A percentile compares a stretch with the other conserved stretches of the same genome.
These are phyloP conservation scores for Golubevia pallescens DNA, from an alignment of 1,284 basidiomycete genomes.

Conservation along the genomic window DNA sequence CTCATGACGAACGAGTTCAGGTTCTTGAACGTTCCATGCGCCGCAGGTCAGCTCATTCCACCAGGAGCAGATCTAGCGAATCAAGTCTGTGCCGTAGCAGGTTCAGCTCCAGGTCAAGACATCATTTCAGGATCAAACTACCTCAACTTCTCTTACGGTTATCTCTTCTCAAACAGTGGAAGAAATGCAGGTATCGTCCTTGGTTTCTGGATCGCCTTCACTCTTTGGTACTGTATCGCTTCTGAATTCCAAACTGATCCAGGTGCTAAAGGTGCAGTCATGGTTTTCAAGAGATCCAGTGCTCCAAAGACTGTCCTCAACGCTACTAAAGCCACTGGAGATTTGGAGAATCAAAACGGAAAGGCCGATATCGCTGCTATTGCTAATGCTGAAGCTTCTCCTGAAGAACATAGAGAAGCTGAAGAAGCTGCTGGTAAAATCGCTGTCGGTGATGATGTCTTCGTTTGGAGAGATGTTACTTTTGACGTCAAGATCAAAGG, in stretches of 20 bases:
- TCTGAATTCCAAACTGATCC: conserved; percentile 48
- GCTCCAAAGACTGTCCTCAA: conserved; percentile 20
- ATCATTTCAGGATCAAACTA: conserved; percentile 26
- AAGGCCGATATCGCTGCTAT: conserved; percentile 6
- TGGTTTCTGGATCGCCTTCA: conserved; percentile 12
- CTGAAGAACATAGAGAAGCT: not conserved
- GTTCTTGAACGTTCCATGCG: conserved; percentile 27
- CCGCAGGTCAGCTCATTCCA: conserved; percentile 22
- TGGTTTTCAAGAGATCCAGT: conserved; percentile 38
- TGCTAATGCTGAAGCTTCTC: conserved; percentile 4
- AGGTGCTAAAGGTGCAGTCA: conserved; percentile 33
- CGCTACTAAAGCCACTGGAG: conserved; percentile 18
- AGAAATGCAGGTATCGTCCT: conserved; percentile 48
- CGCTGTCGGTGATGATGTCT: conserved; percentile 29
- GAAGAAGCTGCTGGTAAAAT: conserved; percentile 16
- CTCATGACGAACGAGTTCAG: conserved; percentile 52
- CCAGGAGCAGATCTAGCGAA: conserved; percentile 23
- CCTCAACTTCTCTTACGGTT: conserved; percentile 23
- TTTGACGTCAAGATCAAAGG: conserved; percentile 40
- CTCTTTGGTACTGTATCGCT: conserved; percentile 26
- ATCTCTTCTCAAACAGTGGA: conserved; percentile 21
- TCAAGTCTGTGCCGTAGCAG: conserved; percentile 38
- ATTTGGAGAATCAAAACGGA: conserved; percentile 9
- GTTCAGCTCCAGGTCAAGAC: conserved; percentile 28
- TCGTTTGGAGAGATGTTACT: conserved; percentile 41